phyloP scores from a whole-genome alignment of 345 rosid genomes.

The Barbarea vulgaris region DNA sequence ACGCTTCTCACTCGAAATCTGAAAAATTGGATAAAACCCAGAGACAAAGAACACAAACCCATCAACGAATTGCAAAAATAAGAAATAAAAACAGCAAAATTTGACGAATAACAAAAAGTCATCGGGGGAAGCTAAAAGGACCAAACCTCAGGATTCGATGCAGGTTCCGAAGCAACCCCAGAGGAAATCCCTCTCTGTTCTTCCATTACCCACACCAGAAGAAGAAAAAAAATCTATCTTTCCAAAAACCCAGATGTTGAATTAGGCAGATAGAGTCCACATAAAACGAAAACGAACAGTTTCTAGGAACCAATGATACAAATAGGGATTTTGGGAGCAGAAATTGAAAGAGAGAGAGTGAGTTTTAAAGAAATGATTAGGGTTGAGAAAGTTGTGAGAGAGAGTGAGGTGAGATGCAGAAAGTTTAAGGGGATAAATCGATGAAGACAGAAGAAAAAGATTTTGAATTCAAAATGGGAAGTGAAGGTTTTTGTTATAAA shows the following conservation, averaged over 20 bases:
- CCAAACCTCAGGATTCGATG: conserved; percentile 42
- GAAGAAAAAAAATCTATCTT: not conserved
- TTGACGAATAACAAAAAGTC: conserved; percentile 15
- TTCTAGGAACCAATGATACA: not conserved
- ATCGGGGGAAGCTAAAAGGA: conserved; percentile 7
- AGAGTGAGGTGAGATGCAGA: conserved; percentile 36
- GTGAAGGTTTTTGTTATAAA: conserved; percentile 38
- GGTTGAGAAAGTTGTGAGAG: conserved; percentile 6
- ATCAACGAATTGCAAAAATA: not conserved
- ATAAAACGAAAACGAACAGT: not conserved
- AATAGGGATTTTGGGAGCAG: not conserved
- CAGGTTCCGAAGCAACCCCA: conserved; percentile 17
- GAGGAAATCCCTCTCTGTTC: conserved; percentile 31
- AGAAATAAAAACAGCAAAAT: not conserved
- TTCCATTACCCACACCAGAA: conserved; percentile 28
- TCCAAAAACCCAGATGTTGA: conserved; percentile 16
- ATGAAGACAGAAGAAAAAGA: conserved; percentile 18
- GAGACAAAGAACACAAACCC: conserved; percentile 23
- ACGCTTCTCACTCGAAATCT: conserved; percentile 47
- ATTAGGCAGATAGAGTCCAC: conserved; percentile 15
- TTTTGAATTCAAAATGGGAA: conserved; percentile 40
- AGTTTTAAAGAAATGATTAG: conserved; percentile 16
- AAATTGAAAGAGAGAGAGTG: not conserved
- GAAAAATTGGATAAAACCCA: conserved; percentile 19
- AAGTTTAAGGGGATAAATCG: conserved; percentile 18